Evolutionary conservation across 2,329 filamentous ascomycete genomes (phyloP).

Genomic region (Tolypocladium guangdongense): DNA sequence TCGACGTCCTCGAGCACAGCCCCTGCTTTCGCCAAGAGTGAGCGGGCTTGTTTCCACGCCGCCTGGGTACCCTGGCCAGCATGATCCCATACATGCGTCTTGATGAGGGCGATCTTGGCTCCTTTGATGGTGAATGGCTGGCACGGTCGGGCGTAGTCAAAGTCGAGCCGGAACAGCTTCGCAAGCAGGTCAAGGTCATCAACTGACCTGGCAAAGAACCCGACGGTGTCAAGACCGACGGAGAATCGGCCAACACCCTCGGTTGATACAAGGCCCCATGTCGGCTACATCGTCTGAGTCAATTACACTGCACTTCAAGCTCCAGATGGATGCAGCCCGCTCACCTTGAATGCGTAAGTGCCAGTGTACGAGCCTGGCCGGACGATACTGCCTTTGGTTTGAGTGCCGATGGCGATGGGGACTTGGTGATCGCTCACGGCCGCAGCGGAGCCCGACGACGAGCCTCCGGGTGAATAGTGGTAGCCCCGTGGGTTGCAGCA

Average conservation of each 20-base stretch:
- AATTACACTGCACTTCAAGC: background rate
- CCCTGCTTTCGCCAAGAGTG: slow-evolving; percentile 32
- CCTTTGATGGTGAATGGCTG: slow-evolving; percentile 27
- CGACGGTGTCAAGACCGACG: slow-evolving; percentile 49
- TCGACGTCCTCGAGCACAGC: slow-evolving; percentile 45
- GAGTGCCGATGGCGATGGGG: slow-evolving; percentile 50
- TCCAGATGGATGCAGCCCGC: background rate
- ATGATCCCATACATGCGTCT: slow-evolving; percentile 39
- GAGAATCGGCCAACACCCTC: slow-evolving; percentile 52
- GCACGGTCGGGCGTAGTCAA: slow-evolving; percentile 18
- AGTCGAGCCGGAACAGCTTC: slow-evolving; percentile 44
- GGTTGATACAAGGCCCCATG: slow-evolving; percentile 50
- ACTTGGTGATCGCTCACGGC: slow-evolving; percentile 55
- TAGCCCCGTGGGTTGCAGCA: slow-evolving; percentile 55
- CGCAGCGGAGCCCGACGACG: slow-evolving; percentile 55
- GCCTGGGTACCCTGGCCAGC: slow-evolving; percentile 31
- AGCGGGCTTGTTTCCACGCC: slow-evolving; percentile 29
- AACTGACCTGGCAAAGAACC: slow-evolving; percentile 46
- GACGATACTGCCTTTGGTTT: slow-evolving; percentile 55
- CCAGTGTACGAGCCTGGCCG: slow-evolving; percentile 56
- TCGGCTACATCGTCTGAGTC: slow-evolving; percentile 28
- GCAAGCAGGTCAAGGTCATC: slow-evolving; percentile 47
- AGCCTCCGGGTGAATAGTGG: slow-evolving; percentile 55
- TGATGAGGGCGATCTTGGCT: slow-evolving; percentile 42
- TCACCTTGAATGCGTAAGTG: slow-evolving; percentile 46